These are phyloP conservation scores for Polychaeton citri DNA, from an alignment of 2,329 filamentous ascomycete species.

Conservation along the genomic window DNA sequence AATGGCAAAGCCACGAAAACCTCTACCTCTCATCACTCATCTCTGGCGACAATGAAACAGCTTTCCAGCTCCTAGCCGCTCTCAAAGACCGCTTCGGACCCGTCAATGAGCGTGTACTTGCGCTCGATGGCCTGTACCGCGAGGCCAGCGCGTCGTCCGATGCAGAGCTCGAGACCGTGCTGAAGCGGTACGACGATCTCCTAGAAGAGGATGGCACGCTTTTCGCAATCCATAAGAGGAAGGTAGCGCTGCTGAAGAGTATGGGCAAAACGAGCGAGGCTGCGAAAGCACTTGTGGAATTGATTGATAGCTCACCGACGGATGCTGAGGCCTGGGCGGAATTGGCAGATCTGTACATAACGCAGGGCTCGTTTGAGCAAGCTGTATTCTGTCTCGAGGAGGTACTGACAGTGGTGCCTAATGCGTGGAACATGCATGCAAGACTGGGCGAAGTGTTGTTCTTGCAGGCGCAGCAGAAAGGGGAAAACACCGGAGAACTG, in stretches of 20 bases:
- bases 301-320: constrained; percentile 74
- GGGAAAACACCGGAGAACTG: constrained; percentile 22
- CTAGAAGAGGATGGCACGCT: constrained; percentile 64
- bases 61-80: constrained; percentile 59
- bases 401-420: constrained; percentile 71
- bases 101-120: constrained; percentile 75
- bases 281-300: constrained; percentile 55
- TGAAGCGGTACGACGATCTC: constrained; percentile 66
- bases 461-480: constrained; percentile 38
- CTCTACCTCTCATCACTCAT: constrained; percentile 72
- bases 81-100: constrained; percentile 70
- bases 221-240: constrained; percentile 73
- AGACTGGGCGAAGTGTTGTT: constrained; percentile 72
- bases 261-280: constrained; percentile 60
- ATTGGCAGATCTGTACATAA: constrained; percentile 72
- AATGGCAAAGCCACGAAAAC: constrained; percentile 80
- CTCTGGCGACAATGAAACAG: constrained; percentile 68
- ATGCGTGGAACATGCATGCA: constrained; percentile 95
- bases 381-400: constrained; percentile 84
- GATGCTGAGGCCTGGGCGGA: constrained; percentile 93
- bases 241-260: constrained; percentile 64
- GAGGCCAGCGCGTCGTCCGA: constrained; percentile 64
- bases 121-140: constrained; percentile 66
- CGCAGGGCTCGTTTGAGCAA: constrained; percentile 65
- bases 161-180: constrained; percentile 51